These are phyloP conservation scores for Oryza nivara DNA, from an alignment of 176 grass and related monocot species.

Conservation along the genomic window DNA sequence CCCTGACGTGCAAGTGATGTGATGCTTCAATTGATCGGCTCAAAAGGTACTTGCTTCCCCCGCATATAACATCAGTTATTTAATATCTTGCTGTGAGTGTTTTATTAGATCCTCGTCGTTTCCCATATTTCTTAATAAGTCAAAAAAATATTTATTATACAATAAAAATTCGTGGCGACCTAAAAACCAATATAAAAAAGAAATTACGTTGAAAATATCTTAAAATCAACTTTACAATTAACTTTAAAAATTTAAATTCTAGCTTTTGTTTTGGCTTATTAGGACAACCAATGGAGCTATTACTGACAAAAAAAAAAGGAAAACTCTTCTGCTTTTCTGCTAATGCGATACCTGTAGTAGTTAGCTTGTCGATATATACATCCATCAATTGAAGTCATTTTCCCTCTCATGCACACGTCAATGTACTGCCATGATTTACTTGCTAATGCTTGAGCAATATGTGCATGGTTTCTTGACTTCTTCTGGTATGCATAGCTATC, in stretches of 20 bases:
- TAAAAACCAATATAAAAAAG: no score
- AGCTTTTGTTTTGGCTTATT: no score
- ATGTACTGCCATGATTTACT: neutral
- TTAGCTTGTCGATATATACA: neutral
- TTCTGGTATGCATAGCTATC: conserved; percentile 10
- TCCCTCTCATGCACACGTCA: conserved; percentile 7
- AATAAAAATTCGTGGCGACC: no score
- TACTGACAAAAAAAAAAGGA: neutral
- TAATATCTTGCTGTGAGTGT: neutral
- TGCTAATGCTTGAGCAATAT: conserved; percentile 1
- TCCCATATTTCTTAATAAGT: no score
- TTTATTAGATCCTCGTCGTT: neutral
- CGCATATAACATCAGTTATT: neutral
- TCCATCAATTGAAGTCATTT: conserved; percentile 5
- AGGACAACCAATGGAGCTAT: no score
- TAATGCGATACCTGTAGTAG: neutral
- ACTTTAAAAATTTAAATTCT: no score
- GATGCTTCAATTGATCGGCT: conserved; percentile 29
- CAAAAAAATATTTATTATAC: no score
- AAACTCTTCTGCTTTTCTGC: neutral
- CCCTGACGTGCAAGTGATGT: conserved; percentile 38
- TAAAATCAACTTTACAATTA: no score
- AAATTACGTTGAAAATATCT: no score
- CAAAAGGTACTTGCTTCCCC: neutral
- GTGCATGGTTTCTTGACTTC: conserved; percentile 10